These are phyloP conservation scores for Oleoguttula mirabilis DNA, from an alignment of 495 filamentous ascomycete genomes.

Conservation along the genomic window DNA sequence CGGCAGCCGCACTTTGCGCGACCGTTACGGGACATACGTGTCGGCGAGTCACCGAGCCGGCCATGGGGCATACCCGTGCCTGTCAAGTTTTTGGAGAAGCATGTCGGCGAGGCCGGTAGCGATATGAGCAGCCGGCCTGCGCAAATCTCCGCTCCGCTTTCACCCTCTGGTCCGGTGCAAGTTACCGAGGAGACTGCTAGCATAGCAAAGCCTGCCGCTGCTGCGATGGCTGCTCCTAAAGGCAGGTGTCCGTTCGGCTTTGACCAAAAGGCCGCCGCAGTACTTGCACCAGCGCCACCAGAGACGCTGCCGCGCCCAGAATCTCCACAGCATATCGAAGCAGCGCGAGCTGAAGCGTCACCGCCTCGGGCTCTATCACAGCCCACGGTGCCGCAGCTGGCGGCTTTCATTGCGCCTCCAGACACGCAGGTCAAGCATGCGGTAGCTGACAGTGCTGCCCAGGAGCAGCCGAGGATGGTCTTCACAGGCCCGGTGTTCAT, in stretches of 20 bases:
- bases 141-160: slow-evolving; percentile 16
- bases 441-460: no score
- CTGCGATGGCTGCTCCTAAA: slow-evolving; percentile 14
- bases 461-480: slow-evolving; percentile 50
- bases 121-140: slow-evolving; percentile 21
- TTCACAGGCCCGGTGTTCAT: slow-evolving; percentile 87
- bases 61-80: slow-evolving; percentile 86
- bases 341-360: no score
- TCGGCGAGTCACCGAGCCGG: slow-evolving; percentile 79
- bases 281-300: no score
- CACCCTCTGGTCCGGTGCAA: slow-evolving; percentile 1
- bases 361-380: no score
- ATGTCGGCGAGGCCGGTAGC: slow-evolving; percentile 29
- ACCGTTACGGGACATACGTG: slow-evolving; percentile 64
- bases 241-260: slow-evolving; percentile 43
- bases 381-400: not conserved
- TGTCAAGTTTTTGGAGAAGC: slow-evolving; percentile 31
- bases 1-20: slow-evolving; percentile 61
- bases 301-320: no score
- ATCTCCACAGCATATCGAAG: no score
- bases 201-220: not conserved
- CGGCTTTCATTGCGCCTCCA: not conserved
- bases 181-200: not conserved
- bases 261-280: slow-evolving; percentile 10
- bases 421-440: no score